Evolutionary conservation across 164 flowering plant species (phyloP).

Genomic region (Vitis vinifera): ASM3070453v1 NC_081815.1:3167001-3167500

Average conservation of each 20-base stretch:
- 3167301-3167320: conserved; percentile 65
- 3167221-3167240: conserved; percentile 95
- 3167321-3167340: neutral
- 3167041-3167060: conserved; percentile 89
- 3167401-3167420: conserved; percentile 92
- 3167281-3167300: conserved; percentile 84
- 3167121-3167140: neutral
- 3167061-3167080: conserved; percentile 71
- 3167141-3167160: neutral
- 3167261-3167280: conserved; percentile 82
- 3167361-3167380: neutral
- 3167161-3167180: neutral
- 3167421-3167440: conserved; percentile 78
- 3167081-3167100: conserved; percentile 86
- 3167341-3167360: neutral
- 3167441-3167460: conserved; percentile 67
- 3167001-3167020: conserved; percentile 94
- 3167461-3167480: conserved; percentile 52
- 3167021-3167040: conserved; percentile 98
- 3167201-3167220: conserved; percentile 99
- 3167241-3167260: conserved; percentile 56
- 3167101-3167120: conserved; percentile 61
- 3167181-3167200: conserved; percentile 35
- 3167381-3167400: conserved; percentile 1
- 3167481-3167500: conserved; percentile 78